A percentile compares a stretch with the other conserved stretches of the same genome.
Conservation (phyloP, 257 asterid species). For the Primulina tabacum region DNA sequence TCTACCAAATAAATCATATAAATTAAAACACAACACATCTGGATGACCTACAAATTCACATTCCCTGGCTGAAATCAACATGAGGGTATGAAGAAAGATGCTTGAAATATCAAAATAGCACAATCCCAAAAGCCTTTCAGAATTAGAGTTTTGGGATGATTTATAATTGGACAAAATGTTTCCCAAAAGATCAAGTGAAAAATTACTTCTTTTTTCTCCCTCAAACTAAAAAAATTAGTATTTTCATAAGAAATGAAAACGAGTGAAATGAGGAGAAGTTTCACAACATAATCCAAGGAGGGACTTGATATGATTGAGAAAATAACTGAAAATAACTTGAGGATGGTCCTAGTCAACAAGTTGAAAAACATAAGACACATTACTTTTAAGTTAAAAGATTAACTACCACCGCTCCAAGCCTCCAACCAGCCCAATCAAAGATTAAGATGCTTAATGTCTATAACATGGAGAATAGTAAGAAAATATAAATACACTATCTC, state of each 20-base stretch:
- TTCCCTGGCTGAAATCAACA: neutral
- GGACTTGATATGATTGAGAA: neutral
- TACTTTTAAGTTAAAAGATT: neutral
- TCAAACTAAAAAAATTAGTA: neutral
- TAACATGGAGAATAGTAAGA: neutral
- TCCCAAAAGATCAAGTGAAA: neutral
- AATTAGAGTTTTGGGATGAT: constrained; percentile 2
- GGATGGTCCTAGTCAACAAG: neutral
- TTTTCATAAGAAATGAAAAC: neutral
- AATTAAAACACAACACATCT: neutral
- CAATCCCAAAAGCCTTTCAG: neutral
- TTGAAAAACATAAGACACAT: neutral
- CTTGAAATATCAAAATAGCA: neutral
- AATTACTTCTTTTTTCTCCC: neutral
- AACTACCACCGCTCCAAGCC: neutral
- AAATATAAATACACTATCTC: constrained; percentile 1
- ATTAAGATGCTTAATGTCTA: neutral
- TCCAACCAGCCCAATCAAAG: neutral
- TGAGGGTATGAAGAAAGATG: neutral
- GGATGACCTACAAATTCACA: neutral
- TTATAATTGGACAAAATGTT: neutral
- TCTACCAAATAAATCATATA: neutral
- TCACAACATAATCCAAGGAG: neutral
- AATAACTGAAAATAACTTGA: neutral
- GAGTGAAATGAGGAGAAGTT: neutral